Base-by-base conservation (phyloP, 768 basidiomycete species). In the Pleurotus ostreatus region DNA sequence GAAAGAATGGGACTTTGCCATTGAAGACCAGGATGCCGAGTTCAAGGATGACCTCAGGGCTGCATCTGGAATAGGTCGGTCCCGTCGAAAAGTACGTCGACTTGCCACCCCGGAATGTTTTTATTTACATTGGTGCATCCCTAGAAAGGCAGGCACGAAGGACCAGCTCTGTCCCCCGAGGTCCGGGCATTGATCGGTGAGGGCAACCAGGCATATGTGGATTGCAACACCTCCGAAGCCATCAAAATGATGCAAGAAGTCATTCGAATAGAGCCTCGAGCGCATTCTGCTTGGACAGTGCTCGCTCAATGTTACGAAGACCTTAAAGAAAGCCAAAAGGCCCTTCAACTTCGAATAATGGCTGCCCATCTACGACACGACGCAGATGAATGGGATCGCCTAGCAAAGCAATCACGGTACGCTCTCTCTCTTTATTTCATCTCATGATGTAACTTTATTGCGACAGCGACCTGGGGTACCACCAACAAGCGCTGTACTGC, bases 401-500 rank as follows among this genome's bases (percentile, higher is more conserved):
- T 97, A 5, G 95, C 88, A 0, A 73, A 74, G 46, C 80, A 90
- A 63, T 92, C 88, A 4, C 83, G 79, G 92, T 93, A 60, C 12
- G 59, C 60, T 0, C 11, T 15, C 15, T 9, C 41, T 7, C 48
- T 45, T 7, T 41, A 46, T 46, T 11, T 26, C 30, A 34, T 34
- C 30, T 9, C 9, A 9, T 8, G 8, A 34, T 34, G 30, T 34
- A 34, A 34, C 30, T 11, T 34, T 54, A 40, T 20, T 9, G 9
- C 30, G 49, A 0, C 58, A 86, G 92, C 60, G 83, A 84, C 12
- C 67, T 85, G 22, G 89, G 88, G 1, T 85, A 84, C 58, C 79
- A 83, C 45, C 89, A 94, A 57, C 94, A 98, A 69, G 92, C 93
- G 2, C 68, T 97, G 37, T 98, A 98, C 65, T 98, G 96, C 66